phyloP scores from a whole-genome alignment of 257 asterid species.

The Nyctanthes arbortristis region DNA sequence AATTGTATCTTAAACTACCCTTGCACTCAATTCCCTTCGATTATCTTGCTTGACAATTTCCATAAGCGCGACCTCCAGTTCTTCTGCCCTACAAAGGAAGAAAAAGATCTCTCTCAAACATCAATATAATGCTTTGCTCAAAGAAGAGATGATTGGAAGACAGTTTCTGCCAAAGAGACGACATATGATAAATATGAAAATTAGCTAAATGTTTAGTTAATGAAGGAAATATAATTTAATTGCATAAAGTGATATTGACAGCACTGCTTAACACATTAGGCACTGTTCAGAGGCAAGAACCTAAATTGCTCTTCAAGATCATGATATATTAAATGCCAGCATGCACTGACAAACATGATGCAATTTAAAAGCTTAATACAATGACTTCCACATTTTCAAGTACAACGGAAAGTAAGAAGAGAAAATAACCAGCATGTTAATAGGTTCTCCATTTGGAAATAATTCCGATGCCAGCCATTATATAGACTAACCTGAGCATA shows the following conservation, averaged over 20 bases:
- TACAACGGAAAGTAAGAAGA: conserved; percentile 4
- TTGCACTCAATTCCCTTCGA: conserved; percentile 77
- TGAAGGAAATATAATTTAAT: neutral
- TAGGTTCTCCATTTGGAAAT: conserved; percentile 14
- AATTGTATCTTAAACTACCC: conserved; percentile 43
- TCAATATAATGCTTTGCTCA: neutral
- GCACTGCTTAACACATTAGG: neutral
- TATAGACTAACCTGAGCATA: conserved; percentile 59
- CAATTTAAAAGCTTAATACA: neutral
- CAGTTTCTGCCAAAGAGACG: neutral
- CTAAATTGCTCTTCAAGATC: neutral
- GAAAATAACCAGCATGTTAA: neutral
- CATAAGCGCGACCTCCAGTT: conserved; percentile 87
- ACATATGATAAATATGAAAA: neutral
- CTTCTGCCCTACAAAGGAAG: conserved; percentile 69
- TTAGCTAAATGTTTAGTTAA: neutral
- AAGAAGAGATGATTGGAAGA: neutral
- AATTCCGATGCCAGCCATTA: neutral
- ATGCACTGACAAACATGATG: neutral
- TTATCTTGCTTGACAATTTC: conserved; percentile 86
- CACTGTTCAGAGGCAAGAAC: neutral
- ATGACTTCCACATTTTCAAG: neutral
- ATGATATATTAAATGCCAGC: neutral
- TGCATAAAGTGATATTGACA: conserved; percentile 1
- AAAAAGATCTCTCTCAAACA: conserved; percentile 13